Evolutionary conservation across 805 yeast genomes (phyloP).

Genomic region (Lipomyces yamanashiensis): DNA sequence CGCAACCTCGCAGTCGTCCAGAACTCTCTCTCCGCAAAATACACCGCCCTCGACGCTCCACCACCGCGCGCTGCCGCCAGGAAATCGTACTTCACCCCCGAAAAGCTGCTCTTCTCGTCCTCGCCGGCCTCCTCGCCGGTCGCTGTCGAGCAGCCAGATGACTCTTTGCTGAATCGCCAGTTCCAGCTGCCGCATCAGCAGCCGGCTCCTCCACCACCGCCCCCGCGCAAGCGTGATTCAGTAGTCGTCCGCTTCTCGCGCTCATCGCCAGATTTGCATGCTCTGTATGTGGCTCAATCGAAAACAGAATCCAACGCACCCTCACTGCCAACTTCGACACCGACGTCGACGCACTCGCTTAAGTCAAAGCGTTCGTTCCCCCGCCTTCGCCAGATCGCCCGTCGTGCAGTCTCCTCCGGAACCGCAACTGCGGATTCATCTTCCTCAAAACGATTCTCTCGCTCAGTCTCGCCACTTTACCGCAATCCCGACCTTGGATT

Average conservation of each 20-base stretch:
- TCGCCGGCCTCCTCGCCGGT: neutral
- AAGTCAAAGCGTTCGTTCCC: constrained; percentile 20
- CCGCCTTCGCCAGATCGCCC: constrained; percentile 19
- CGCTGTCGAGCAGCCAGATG: neutral
- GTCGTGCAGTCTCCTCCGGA: constrained; percentile 3
- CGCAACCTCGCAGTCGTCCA: constrained; percentile 1
- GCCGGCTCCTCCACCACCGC: constrained; percentile 11
- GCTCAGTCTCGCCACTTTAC: constrained; percentile 22
- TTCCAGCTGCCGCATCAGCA: constrained; percentile 5
- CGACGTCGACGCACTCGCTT: neutral
- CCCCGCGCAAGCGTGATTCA: constrained; percentile 12
- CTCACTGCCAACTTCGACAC: neutral
- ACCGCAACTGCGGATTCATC: neutral
- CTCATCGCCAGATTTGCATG: constrained; percentile 28
- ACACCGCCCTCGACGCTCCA: constrained; percentile 3
- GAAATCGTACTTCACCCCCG: neutral
- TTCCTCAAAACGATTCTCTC: constrained; percentile 5
- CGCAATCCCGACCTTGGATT: constrained; percentile 3
- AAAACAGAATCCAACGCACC: neutral
- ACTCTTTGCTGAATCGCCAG: neutral
- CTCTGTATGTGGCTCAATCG: constrained; percentile 13
- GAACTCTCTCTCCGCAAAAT: neutral
- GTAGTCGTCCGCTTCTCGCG: constrained; percentile 12
- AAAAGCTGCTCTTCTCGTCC: neutral
- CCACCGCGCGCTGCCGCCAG: constrained; percentile 7